These are phyloP conservation scores for Rugonectria rugulosa DNA, from an alignment of 2,329 filamentous ascomycete genomes.

Conservation along the genomic window DNA sequence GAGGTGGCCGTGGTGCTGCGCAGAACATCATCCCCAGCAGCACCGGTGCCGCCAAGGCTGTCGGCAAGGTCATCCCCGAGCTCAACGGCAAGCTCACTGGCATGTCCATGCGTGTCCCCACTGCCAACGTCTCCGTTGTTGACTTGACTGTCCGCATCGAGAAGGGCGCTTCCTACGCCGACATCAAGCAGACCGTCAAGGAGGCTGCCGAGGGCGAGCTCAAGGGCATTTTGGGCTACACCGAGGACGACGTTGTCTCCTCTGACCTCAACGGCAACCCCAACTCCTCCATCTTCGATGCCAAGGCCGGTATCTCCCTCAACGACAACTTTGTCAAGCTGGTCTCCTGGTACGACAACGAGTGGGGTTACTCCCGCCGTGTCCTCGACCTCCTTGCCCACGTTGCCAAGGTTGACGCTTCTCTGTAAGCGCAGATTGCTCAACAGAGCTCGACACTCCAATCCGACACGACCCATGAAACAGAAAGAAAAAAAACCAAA, in stretches of 20 bases:
- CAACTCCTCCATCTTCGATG: conserved; percentile 98
- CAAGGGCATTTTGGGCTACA: conserved; percentile 93
- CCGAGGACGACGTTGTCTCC: conserved; percentile 96
- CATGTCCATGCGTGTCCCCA: conserved; percentile 99
- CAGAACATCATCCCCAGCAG: conserved; percentile 99
- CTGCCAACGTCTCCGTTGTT: conserved; percentile 98
- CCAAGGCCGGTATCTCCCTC: conserved; percentile 97
- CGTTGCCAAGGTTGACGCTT: conserved; percentile 78
- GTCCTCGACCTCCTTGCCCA: conserved; percentile 83
- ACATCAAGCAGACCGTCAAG: conserved; percentile 95
- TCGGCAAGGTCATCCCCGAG: conserved; percentile 98
- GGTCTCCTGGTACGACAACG: conserved; percentile 98
- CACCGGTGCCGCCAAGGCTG: conserved; percentile 99
- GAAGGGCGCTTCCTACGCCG: conserved; percentile 86
- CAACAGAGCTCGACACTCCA: conserved; percentile 18
- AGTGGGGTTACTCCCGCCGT: conserved; percentile 99
- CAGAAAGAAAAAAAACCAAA: conserved; percentile 32
- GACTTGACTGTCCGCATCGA: conserved; percentile 94
- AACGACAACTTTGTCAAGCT: conserved; percentile 99
- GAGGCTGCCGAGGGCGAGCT: conserved; percentile 81
- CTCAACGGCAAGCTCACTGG: conserved; percentile 99
- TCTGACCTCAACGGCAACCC: conserved; percentile 91
- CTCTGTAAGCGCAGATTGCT: conserved; percentile 52
- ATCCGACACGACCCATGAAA: conserved; percentile 14
- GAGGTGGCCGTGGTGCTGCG: conserved; percentile 97